Evolutionary conservation across 345 rosid species (phyloP), one percentile per base, ranked within the genome.

Genomic region (Heritiera littoralis): DNA sequence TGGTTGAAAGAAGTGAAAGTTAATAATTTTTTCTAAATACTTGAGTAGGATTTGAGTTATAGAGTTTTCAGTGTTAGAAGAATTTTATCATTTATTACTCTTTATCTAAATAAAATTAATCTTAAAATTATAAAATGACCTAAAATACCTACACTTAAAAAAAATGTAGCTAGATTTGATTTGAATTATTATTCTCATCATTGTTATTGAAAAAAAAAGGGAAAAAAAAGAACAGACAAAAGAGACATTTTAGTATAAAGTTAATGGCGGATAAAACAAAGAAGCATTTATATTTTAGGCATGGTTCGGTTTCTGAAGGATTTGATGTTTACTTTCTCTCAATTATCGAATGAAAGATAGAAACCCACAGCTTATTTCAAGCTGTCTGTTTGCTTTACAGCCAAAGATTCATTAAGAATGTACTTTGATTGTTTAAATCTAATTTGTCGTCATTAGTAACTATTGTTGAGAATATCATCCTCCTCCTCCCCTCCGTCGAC

Each of bases 321-420:
- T 56, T 75, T 80, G 83, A 80, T 66, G 81, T 77, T 23, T 58
- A 65, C 83, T 55, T 77, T 65, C 73, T 43, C 63, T 64, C 28
- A 15, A 45, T 71, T 41, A 56, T 76, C 75, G 66, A 79, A 72
- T 20, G 74, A 56, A 78, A 79, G 74, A 52, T 28, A 38, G 69
- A 75, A 75, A 69, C 82, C 75, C 20, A 80, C 67, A 13, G 60
- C 60, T 63, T 15, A 35, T 75, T 38, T 45, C 79, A 68, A 69
- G 28, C 66, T 28, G 83, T 51, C 72, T 51, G 23, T 51, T 38
- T 49, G 59, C 72, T 75, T 66, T 75, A 32, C 69, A 75, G 69
- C 79, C 38, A 56, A 14, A 74, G 48, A 55, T 66, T 80, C 67
- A 80, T 66, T 74, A 54, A 6, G 14, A 55, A 32, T 55, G 73